Conservation (phyloP, 2,329 filamentous ascomycete genomes). For the Pestalotiopsis sp. region DNA sequence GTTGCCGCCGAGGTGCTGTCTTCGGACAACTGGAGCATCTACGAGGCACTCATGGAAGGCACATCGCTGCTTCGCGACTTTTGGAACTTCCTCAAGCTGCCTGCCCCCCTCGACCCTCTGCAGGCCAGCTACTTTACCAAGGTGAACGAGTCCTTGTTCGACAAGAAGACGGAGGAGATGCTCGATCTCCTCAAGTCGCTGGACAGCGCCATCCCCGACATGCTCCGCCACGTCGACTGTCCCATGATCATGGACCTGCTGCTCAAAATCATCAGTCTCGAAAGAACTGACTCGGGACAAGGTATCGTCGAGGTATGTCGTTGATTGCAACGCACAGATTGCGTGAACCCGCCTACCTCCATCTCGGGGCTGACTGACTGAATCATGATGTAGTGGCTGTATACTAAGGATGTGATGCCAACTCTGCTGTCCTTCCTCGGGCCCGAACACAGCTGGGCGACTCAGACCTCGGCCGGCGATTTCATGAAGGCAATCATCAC, state of each 20-base stretch:
- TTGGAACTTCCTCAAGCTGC: constrained; percentile 85
- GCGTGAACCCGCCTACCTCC: background rate
- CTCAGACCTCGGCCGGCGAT: constrained; percentile 94
- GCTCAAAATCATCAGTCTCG: constrained; percentile 94
- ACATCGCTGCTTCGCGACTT: constrained; percentile 78
- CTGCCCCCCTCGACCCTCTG: constrained; percentile 85
- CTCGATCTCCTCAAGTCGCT: constrained; percentile 83
- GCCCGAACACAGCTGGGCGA: constrained; percentile 82
- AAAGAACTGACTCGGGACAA: constrained; percentile 87
- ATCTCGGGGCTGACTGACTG: constrained; percentile 1
- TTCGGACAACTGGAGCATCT: constrained; percentile 96
- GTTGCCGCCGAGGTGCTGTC: constrained; percentile 91
- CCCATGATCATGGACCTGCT: constrained; percentile 98
- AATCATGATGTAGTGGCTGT: constrained; percentile 72
- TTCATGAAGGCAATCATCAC: constrained; percentile 99
- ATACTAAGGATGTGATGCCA: constrained; percentile 85
- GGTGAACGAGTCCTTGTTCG: constrained; percentile 95
- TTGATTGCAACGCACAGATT: constrained; percentile 2
- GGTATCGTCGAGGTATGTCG: constrained; percentile 85
- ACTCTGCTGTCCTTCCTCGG: constrained; percentile 84
- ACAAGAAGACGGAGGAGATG: constrained; percentile 99
- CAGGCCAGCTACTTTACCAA: constrained; percentile 99
- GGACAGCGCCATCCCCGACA: constrained; percentile 78
- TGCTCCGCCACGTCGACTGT: constrained; percentile 93
- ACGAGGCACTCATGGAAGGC: constrained; percentile 88